A percentile compares a stretch with the other conserved stretches of the same genome.
Evolutionary conservation across 495 filamentous ascomycete species (phyloP).

Genomic region (Penicillium flavigenum): DNA sequence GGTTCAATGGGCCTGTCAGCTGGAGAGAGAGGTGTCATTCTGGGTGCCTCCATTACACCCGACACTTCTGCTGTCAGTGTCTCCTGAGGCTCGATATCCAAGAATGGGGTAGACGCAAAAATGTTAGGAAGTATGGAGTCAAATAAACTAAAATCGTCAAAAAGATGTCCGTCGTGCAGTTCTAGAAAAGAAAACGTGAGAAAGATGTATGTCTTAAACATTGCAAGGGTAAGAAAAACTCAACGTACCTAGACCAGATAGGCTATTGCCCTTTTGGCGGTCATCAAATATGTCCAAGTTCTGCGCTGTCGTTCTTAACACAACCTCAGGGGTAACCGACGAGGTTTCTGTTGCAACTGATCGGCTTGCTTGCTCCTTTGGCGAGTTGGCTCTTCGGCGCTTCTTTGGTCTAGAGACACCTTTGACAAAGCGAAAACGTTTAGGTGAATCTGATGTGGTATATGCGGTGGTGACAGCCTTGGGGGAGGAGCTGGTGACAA

Average conservation of each 20-base stretch:
- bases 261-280: not conserved
- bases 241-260: not conserved
- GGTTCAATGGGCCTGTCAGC: not conserved
- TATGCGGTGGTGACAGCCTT: not conserved
- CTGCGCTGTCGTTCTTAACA: not conserved
- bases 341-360: not conserved
- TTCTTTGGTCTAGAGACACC: not conserved
- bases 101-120: not conserved
- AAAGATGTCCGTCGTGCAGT: not conserved
- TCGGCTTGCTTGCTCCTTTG: not conserved
- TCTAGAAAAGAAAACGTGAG: not conserved
- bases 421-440: not conserved
- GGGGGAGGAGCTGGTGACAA: not conserved
- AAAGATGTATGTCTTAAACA: not conserved
- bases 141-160: slow-evolving; percentile 2
- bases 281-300: not conserved
- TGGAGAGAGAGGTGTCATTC: not conserved
- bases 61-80: not conserved
- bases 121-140: slow-evolving; percentile 4
- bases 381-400: not conserved
- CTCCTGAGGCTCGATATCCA: not conserved
- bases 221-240: not conserved
- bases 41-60: not conserved
- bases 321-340: not conserved
- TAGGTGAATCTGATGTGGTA: not conserved